Percentiles rank a stretch among this genome's conserved stretches.
These are phyloP conservation scores for Gleditsia sinensis DNA, from an alignment of 306 rosid species.

Conservation along the genomic window DNA sequence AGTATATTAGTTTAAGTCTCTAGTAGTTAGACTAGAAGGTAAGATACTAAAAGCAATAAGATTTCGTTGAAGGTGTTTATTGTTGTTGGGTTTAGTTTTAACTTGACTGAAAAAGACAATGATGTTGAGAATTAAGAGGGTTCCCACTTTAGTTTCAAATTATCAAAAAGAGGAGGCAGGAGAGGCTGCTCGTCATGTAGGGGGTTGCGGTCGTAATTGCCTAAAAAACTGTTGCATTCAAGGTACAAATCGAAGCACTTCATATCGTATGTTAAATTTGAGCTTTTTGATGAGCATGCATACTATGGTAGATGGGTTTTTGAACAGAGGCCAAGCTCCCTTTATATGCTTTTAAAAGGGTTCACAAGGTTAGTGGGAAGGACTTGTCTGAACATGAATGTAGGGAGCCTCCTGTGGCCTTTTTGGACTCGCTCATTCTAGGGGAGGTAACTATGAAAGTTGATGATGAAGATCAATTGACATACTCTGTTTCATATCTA, in stretches of 20 bases:
- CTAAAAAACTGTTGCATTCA: constrained; percentile 77
- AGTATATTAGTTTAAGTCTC: constrained; percentile 13
- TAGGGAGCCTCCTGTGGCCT: constrained; percentile 68
- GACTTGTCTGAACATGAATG: constrained; percentile 32
- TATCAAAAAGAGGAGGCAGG: constrained; percentile 79
- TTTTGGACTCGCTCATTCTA: constrained; percentile 80
- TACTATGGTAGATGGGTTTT: constrained; percentile 14
- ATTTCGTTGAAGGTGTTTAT: constrained; percentile 1
- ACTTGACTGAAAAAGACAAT: neutral
- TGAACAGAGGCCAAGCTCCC: constrained; percentile 84
- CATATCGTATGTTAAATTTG: constrained; percentile 13
- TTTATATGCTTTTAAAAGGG: constrained; percentile 64
- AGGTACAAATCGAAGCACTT: constrained; percentile 50
- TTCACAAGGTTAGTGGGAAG: constrained; percentile 40
- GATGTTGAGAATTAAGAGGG: constrained; percentile 93
- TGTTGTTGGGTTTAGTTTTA: constrained; percentile 17
- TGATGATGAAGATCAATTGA: constrained; percentile 6
- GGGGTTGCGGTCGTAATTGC: constrained; percentile 90
- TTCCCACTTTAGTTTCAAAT: constrained; percentile 91
- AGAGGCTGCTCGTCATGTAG: constrained; percentile 51
- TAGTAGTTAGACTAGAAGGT: neutral
- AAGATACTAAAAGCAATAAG: constrained; percentile 17
- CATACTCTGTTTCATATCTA: neutral
- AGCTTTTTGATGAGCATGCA: neutral
- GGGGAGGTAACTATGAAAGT: constrained; percentile 67